Base-by-base conservation (phyloP, 2,329 filamentous ascomycete genomes). In the Diplodia scrobiculata region DNA sequence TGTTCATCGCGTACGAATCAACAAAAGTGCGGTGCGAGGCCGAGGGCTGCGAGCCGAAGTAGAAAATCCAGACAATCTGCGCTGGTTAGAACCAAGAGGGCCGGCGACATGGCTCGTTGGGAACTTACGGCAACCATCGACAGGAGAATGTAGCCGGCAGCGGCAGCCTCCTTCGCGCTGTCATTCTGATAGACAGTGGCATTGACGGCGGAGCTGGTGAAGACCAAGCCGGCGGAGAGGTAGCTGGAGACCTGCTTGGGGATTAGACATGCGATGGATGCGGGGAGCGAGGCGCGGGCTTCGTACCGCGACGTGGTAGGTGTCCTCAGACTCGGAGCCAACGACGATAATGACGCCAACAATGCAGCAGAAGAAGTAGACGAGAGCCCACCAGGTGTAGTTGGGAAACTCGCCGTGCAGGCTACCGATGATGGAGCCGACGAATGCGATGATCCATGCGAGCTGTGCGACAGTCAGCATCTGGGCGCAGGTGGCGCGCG, bases 61-160 rank as follows among this genome's bases (percentile, higher is more conserved):
- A 98, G 80, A 98, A 96, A 72, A 97, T 97, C 95, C 95, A 99
- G 67, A 98, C 87, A 72, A 97, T 91, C 93, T 97, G 72, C 17
- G 52, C 62, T 47, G 17, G 69, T 77, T 68, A 78, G 74, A 41
- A 47, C 47, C n/a, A 17, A 63, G 34, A 58, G 45, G 25, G 36
- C 55, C 27, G 68, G 41, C n/a, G 41, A 63, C 19, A 66, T 59
- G 60, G 63, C 51, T 54, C 36, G 10, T 25, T 10, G n/a, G 32
- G 13, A 32, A 83, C 91, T 74, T 86, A 97, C 93, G 71, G 90
- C 87, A 65, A 97, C 88, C 87, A 98, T 97, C 67, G 92, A 94
- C 54, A 98, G 83, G 63, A 99, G 84, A 68, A 99, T 97, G 78
- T 96, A 96, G 53, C 95, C 95, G 68, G 95, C 95, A 32, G 91